phyloP scores from a whole-genome alignment of 768 basidiomycete genomes.

The Lactifluus volemus region DNA sequence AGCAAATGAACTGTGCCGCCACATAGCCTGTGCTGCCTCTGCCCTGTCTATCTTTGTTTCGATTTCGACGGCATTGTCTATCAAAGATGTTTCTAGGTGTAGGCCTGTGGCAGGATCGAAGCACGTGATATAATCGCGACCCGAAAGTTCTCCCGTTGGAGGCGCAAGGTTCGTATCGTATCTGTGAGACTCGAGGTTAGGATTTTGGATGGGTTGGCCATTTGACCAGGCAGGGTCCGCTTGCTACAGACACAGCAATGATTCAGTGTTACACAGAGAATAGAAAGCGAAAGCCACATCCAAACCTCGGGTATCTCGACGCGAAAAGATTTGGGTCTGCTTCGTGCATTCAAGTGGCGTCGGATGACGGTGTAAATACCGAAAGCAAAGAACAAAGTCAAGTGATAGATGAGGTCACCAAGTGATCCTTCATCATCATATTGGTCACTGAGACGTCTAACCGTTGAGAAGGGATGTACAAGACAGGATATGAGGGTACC shows the following conservation, averaged over 20 bases:
- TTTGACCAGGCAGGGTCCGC: constrained; percentile 40
- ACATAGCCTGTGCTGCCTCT: constrained; percentile 55
- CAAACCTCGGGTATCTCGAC: constrained; percentile 50
- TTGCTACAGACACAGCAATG: constrained; percentile 3
- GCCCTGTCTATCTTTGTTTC: constrained; percentile 60
- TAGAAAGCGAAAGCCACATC: constrained; percentile 8
- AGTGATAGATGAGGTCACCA: constrained; percentile 54
- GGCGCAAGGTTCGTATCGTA: constrained; percentile 47
- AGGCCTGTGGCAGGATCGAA: constrained; percentile 87
- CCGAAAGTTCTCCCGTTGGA: constrained; percentile 31
- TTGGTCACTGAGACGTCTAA: constrained; percentile 38
- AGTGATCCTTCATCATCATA: constrained; percentile 26
- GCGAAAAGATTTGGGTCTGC: constrained; percentile 63
- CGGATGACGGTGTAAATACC: constrained; percentile 74
- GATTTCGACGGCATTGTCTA: constrained; percentile 70
- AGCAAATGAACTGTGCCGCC: constrained; percentile 67
- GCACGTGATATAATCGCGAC: constrained; percentile 72
- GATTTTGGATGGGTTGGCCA: constrained; percentile 43
- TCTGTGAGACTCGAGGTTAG: constrained; percentile 59
- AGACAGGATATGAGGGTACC: constrained; percentile 29
- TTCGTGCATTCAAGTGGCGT: constrained; percentile 65
- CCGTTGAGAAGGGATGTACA: constrained; percentile 45
- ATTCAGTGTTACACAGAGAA: background rate
- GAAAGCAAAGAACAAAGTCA: constrained; percentile 62
- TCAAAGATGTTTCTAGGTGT: constrained; percentile 69